Evolutionary conservation across 2,329 filamentous ascomycete genomes (phyloP), one percentile per base, ranked within the genome.

Genomic region (Emergomyces pasteurianus): DNA sequence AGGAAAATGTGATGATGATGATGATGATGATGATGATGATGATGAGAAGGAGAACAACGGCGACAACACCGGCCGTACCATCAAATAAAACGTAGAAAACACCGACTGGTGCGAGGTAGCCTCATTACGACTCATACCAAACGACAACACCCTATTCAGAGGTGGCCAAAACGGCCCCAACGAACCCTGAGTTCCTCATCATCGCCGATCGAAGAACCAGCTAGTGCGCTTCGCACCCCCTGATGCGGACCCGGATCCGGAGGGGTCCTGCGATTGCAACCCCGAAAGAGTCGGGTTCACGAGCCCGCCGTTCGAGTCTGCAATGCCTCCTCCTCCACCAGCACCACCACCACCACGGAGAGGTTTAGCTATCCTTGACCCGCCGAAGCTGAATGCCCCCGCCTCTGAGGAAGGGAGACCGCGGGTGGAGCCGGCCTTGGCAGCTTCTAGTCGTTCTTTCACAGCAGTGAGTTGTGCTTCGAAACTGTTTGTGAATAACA

Each of bases 391-490:
- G 74, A 95, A 92, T 69, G 84, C 85, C 57, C 82, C 84, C 69
- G 84, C 85, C 63, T 81, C 75, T 8, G 83, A 80, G 55, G 85
- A 83, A 66, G 84, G 84, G 60, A 96, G 84, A 59, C 90, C 91
- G 66, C 91, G 87, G 12, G 92, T 96, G 66, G 89, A 94, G 69
- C 92, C 90, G 56, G 87, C 85, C 78, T 97, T 99, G 73, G 92
- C 94, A 58, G 90, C 89, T 77, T 99, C 94, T 66, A 99, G 87
- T 64, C 94, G 89, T 74, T 99, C 94, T 81, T 97, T 99, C 77
- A 99, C 94, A 58, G 92, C 91, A 50, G 91, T 89, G 73, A 99
- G 89, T 78, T 99, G 94, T 43, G 90, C 87, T 80, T 99, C 94
- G 80, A 99, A 99, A 74, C 94, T 97, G 73, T 66, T 61, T 60